Base-by-base conservation (phyloP, 805 yeast species). In the Ogataea sp. region DNA sequence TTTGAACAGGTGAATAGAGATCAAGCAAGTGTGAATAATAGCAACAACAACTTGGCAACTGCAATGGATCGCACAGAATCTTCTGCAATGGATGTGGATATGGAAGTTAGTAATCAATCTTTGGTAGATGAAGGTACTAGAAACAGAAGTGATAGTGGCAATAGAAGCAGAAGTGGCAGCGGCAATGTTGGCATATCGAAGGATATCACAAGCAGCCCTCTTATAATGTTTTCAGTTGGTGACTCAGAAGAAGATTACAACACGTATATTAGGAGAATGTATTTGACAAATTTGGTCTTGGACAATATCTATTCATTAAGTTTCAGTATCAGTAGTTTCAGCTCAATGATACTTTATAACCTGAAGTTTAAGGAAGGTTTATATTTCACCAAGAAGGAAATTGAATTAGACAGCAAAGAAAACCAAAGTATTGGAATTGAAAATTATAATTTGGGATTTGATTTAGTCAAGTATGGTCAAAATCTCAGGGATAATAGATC, bases 241-340 rank as follows among this genome's bases (percentile, higher is more conserved):
- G 16, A 14, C 5, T 6, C 7, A 20, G 34, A 20, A 5, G 53
- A 51, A 4, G 50, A 50, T 9, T 34, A 42, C 20, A 46, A 45
- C 13, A 48, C 49, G 21, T 38, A 47, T 7, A 45, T 48, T 25
- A 55, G 53, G 39, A 43, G 40, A 45, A 58, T 78, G 20, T 73
- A 71, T 48, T 62, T 71, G 29, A 62, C 71, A 31, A 46, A 78
- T 29, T 58, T 65, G 11, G 56, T 74, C 0, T 56, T 78, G 28
- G 83, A 77, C 51, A 62, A 71, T n/a, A 46, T 77, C 17, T 73
- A 73, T 44, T 58, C 76, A 14, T 53, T 78, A 21, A 64, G 72
- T 18, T 75, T 68, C 58, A 83, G 83, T 7, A 50, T 51, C 8
- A 4, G n/a, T 30, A 30, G 33, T 30, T 30, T 30, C 21, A 30